Evolutionary conservation across 1,139 yeast species (phyloP), one percentile per base, ranked within the genome.

Genomic region (Nadsonia commutata): DNA sequence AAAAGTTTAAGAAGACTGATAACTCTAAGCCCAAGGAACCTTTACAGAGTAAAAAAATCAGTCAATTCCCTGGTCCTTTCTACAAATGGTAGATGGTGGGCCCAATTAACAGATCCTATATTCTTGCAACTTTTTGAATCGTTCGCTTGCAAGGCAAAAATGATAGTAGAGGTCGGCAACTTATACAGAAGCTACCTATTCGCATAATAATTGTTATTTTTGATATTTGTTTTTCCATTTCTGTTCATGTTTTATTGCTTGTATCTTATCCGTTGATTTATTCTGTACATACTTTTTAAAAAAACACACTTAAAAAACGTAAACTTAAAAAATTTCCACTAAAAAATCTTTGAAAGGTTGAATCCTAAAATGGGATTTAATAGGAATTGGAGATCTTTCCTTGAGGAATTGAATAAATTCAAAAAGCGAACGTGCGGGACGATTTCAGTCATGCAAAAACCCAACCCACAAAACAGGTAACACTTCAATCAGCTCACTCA

Each of bases 1-100:
- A 65, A 42, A 52, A 58, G 41, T 60, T 55, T 39, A 66, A 59
- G 49, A 74, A 71, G 53, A 78, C n/a, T 27, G 33, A 27, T 11
- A 27, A 13, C 13, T 4, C 33, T 16, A 27, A 27, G 13, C 33
- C 33, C 13, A 27, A 27, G 33, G 33, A 8, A 27, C 33, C 33
- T 27, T 27, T 27, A 27, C 33, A 13, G 9, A 27, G 33, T 16
- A 27, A 27, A 9, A 27, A 27, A 9, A 27, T 27, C 13, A 27
- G 33, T 13, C 33, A 27, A 27, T 27, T 27, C 16, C n/a, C 33
- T 13, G 33, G 33, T 27, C 33, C 33, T 27, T 27, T 27, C 33
- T 27, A 27, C 16, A 27, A 27, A 9, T 47, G 51, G 46, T 47
- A 55, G 41, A 49, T 49, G 43, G 45, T 51, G 37, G 39, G 47